phyloP scores from a whole-genome alignment of 2,329 filamentous ascomycete species.

The Setomelanomma holmii region DNA sequence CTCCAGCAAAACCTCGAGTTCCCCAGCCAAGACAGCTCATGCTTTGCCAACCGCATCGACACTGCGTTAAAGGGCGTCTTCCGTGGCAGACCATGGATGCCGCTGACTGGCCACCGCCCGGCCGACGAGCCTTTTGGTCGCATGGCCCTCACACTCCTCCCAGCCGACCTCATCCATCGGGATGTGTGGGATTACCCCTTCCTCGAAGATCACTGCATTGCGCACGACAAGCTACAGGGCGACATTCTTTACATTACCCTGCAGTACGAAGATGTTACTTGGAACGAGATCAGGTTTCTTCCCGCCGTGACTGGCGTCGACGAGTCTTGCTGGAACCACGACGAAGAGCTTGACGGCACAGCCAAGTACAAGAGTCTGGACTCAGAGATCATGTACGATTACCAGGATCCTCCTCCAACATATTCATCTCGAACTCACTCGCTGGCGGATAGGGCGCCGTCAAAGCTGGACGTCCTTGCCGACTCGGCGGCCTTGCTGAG shows the following conservation, averaged over 20 bases:
- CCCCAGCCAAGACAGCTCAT: conserved; percentile 45
- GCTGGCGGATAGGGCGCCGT: conserved; percentile 46
- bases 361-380: conserved; percentile 47
- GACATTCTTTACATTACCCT: conserved; percentile 51
- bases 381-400: conserved; percentile 52
- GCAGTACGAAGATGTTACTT: conserved; percentile 49
- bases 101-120: conserved; percentile 48
- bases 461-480: conserved; percentile 48
- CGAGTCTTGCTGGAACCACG: conserved; percentile 49
- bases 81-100: conserved; percentile 50
- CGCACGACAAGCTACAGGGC: conserved; percentile 52
- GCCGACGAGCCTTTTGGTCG: conserved; percentile 48
- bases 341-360: conserved; percentile 49
- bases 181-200: conserved; percentile 50
- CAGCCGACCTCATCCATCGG: conserved; percentile 41
- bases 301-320: conserved; percentile 41
- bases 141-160: conserved; percentile 47
- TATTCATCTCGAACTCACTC: conserved; percentile 52
- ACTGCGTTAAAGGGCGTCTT: conserved; percentile 45
- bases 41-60: conserved; percentile 47
- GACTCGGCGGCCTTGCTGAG: conserved; percentile 47
- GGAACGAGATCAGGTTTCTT: conserved; percentile 49
- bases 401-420: conserved; percentile 51
- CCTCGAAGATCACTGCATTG: conserved; percentile 50
- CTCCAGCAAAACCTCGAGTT: conserved; percentile 49